These are phyloP conservation scores for Chlamydomonas schloesseri DNA, from an alignment of 139 green algal species.

Conservation along the genomic window DNA sequence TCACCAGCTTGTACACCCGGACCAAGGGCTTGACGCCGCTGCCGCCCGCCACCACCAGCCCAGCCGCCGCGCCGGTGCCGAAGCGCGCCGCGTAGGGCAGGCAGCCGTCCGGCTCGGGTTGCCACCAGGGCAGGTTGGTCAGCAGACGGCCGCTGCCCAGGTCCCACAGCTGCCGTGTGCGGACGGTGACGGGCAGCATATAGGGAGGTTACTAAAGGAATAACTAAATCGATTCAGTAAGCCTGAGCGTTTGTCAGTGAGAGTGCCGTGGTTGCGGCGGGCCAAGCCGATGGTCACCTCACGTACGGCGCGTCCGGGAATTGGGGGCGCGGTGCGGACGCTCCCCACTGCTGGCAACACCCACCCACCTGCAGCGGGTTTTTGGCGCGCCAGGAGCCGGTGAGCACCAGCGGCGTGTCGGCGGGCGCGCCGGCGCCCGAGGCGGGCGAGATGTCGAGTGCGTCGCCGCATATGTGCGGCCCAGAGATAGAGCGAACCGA, in stretches of 20 bases:
- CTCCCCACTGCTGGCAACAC: too few species aligned
- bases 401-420: conserved; percentile 26
- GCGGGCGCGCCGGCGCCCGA: not conserved
- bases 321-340: too few species aligned
- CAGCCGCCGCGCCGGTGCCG: conserved; percentile 12
- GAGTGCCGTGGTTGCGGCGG: too few species aligned
- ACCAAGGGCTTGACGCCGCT: conserved; percentile 53
- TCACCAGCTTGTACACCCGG: conserved; percentile 51
- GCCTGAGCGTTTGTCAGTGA: too few species aligned
- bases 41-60: conserved; percentile 53
- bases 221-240: too few species aligned
- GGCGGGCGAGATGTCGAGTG: conserved; percentile 49
- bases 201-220: too few species aligned
- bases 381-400: conserved; percentile 55
- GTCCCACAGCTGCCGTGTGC: conserved; percentile 59
- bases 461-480: conserved; percentile 69
- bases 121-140: conserved; percentile 63
- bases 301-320: too few species aligned
- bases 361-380: conserved; percentile 44
- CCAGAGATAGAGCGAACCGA: conserved; percentile 66
- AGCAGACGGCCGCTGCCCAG: conserved; percentile 54
- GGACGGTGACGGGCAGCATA: too few species aligned
- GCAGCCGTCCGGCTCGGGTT: conserved; percentile 50
- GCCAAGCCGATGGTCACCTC: too few species aligned
- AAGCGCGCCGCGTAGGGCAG: conserved; percentile 63